Evolutionary conservation across 345 rosid species (phyloP), one percentile per base, ranked within the genome.

Genomic region (Salix udensis): DNA sequence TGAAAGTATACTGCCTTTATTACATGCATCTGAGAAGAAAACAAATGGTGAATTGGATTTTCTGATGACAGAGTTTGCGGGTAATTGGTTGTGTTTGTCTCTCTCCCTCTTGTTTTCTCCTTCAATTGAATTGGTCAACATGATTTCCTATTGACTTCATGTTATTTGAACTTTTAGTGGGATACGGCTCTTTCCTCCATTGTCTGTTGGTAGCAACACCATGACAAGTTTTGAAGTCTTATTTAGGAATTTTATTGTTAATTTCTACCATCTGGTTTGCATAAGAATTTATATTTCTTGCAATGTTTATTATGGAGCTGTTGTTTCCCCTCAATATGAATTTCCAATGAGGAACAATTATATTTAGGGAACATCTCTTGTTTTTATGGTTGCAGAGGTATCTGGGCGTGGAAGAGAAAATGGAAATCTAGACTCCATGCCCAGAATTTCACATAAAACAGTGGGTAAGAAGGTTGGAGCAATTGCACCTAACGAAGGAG

Each of bases 61-160:
- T 84, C 77, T 95, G 81, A 91, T 95, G 98, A 96, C 98, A 62
- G 98, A 93, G 84, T 95, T 95, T 86, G 96, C 94, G 82, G 98
- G 98, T 91, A 82, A 50, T 65, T 77, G 16, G 8, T 68, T 73
- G 21, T 60, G 52, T 73, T 79, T 37, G 37, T 10, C 48, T 13
- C 48, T 3, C 4, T 1, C 48, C 2, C 30, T 36, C 66, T 76
- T 48, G 23, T 28, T 44, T 4, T 62, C 6, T 68, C 46, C 55
- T 18, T 71, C 67, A 14, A 44, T 46, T 64, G 31, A 34, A 67
- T 26, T 60, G 52, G 53, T 74, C 19, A 76, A 40, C 23, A 50
- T 19, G 60, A 52, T 39, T 31, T 34, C 40, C 21, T 12, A 18
- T 23, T 26, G 70, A 48, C 12, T 74, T 65, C 16, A 65, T 30